phyloP scores from a whole-genome alignment of 371 early-diverging fungal species.

The Mucor piriformis region DNA sequence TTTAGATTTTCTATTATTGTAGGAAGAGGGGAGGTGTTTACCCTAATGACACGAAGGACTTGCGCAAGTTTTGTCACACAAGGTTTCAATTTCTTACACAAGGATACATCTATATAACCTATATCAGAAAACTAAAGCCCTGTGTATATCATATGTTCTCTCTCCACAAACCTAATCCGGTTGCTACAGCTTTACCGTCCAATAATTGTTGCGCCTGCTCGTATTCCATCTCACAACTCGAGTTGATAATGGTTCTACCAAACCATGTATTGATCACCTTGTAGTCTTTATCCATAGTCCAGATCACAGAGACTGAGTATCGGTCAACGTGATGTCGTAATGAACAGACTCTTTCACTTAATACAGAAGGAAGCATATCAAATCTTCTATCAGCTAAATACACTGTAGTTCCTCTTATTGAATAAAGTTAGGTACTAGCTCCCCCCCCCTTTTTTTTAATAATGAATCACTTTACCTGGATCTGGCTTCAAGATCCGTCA shows the following conservation, averaged over 20 bases:
- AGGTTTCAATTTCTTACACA: constrained; percentile 54
- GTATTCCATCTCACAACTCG: constrained; percentile 84
- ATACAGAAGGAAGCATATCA: constrained; percentile 96
- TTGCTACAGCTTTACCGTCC: constrained; percentile 60
- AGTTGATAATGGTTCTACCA: constrained; percentile 84
- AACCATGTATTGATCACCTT: constrained; percentile 66
- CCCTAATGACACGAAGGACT: constrained; percentile 60
- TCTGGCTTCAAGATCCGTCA: constrained; percentile 88
- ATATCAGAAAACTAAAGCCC: background rate
- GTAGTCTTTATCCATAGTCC: constrained; percentile 61
- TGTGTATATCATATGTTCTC: background rate
- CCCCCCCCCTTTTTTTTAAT: too few species aligned
- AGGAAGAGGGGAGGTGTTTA: too few species aligned
- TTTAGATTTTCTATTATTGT: too few species aligned
- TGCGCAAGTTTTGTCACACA: constrained; percentile 55
- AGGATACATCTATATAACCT: constrained; percentile 34
- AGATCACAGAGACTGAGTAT: constrained; percentile 82
- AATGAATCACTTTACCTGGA: constrained; percentile 62
- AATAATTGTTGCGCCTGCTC: constrained; percentile 92
- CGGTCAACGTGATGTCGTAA: constrained; percentile 81
- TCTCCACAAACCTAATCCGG: constrained; percentile 47
- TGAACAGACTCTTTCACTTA: constrained; percentile 90
- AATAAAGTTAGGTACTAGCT: too few species aligned
- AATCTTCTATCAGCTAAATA: constrained; percentile 92
- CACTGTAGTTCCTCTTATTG: constrained; percentile 94